phyloP scores from a whole-genome alignment of 2,329 filamentous ascomycete genomes.

The Calonectria pteridis region DNA sequence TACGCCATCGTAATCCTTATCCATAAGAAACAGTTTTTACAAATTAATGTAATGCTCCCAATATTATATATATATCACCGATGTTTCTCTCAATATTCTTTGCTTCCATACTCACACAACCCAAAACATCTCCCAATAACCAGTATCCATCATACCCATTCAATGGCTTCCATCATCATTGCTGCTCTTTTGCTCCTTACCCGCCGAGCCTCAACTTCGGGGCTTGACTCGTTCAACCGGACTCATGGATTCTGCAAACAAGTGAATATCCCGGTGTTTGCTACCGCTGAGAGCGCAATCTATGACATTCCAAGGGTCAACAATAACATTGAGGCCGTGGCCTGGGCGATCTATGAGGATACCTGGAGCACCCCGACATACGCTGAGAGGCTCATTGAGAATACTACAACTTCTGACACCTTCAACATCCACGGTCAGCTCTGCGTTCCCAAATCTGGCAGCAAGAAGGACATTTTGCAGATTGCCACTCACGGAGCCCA shows the following conservation, averaged over 20 bases:
- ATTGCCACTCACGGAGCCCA: constrained; percentile 54
- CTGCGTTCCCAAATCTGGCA: constrained; percentile 27
- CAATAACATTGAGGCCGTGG: constrained; percentile 44
- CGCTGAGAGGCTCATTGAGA: constrained; percentile 10
- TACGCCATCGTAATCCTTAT: neutral
- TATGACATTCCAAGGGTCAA: constrained; percentile 31
- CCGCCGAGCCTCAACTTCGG: neutral
- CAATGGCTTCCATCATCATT: neutral
- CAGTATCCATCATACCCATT: neutral
- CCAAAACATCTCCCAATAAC: neutral
- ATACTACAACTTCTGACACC: constrained; percentile 26
- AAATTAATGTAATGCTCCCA: neutral
- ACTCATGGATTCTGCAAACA: constrained; percentile 20
- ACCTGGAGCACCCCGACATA: constrained; percentile 27
- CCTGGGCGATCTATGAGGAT: constrained; percentile 34
- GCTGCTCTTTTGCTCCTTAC: neutral
- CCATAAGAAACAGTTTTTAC: neutral
- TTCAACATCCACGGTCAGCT: constrained; percentile 36
- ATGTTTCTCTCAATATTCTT: neutral
- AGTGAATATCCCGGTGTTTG: constrained; percentile 26
- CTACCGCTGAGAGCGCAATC: constrained; percentile 21
- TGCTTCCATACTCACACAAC: neutral
- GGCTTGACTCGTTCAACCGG: neutral
- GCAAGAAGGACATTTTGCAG: constrained; percentile 45
- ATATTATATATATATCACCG: neutral